phyloP scores from a whole-genome alignment of 2,329 filamentous ascomycete genomes.

The Claviceps cyperi region DNA sequence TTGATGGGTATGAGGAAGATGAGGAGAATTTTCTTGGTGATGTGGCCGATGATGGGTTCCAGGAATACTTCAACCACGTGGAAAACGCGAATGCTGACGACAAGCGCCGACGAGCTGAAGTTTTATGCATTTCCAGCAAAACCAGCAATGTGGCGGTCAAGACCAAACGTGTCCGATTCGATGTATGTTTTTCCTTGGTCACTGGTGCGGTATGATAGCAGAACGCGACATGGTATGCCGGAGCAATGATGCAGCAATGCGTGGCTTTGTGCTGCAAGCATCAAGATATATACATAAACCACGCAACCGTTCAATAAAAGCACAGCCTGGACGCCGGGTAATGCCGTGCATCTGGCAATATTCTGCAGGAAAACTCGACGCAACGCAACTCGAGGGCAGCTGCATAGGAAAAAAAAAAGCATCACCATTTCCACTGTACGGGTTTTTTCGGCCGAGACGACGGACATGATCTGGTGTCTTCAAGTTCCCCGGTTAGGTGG shows the following conservation, averaged over 20 bases:
- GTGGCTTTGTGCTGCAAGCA: neutral
- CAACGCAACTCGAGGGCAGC: no score
- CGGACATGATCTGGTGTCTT: no score
- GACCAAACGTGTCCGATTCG: neutral
- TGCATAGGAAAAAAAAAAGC: no score
- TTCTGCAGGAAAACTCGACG: no score
- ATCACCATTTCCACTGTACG: no score
- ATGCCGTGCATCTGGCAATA: no score
- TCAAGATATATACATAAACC: no score
- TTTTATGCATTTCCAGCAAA: neutral
- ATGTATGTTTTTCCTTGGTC: no score
- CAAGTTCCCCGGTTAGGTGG: no score
- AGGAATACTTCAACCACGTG: constrained; percentile 1
- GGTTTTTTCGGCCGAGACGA: no score
- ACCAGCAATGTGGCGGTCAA: neutral
- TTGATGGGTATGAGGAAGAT: constrained; percentile 2
- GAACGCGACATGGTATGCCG: neutral
- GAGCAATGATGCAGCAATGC: neutral
- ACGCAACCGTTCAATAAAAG: no score
- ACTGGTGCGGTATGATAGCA: neutral
- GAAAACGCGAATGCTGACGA: constrained; percentile 1
- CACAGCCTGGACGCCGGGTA: no score
- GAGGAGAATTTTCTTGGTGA: neutral
- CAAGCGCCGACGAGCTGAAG: neutral
- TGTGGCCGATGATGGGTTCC: neutral